Base-by-base conservation (phyloP, 805 yeast genomes). In the Candida incommunis region DNA sequence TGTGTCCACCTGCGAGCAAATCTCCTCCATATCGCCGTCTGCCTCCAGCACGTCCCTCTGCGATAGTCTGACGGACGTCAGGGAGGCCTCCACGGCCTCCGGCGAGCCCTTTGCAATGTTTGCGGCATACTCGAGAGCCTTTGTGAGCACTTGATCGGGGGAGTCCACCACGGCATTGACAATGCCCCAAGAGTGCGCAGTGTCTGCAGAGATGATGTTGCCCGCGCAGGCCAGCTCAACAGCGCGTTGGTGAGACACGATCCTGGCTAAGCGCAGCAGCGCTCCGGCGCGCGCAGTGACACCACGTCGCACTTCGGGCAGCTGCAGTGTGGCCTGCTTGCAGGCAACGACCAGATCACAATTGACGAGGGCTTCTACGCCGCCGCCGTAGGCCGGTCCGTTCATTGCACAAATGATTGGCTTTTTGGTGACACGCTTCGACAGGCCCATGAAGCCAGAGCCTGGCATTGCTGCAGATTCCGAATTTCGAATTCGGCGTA, bases 381-480 rank as follows among this genome's bases (percentile, higher is more conserved):
- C 59, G 2, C 59, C 59, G 23, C 59, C 59, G 27, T 44, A 54
- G 15, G 56, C 50, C 9, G 54, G 34, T 4, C 59, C 59, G 41
- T 55, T 55, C 37, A 55, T 40, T 0, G 59, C 59, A 5, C 54
- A 58, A 18, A 55, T 55, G 23, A 55, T 51, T 16, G 59, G 59
- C 44, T 55, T 55, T 13, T 41, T 41, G 11, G 48, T 46, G 13
- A 42, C 31, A 5, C 59, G 50, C 41, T 55, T 55, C 11, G 58
- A 53, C 16, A 55, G 42, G 1, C 58, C 59, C 45, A 54, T 25
- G 44, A 55, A 55, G 3, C 58, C 58, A 3, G 51, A 48, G 13
- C 29, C 15, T 15, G 41, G 34, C 40, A 26, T 40, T 26, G 20
- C 21, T 15, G 46, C 44, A 23, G 40, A 44, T 21, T 26, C 42